Conservation (phyloP, 2,329 filamentous ascomycete genomes). For the Botrytis pseudocinerea region DNA sequence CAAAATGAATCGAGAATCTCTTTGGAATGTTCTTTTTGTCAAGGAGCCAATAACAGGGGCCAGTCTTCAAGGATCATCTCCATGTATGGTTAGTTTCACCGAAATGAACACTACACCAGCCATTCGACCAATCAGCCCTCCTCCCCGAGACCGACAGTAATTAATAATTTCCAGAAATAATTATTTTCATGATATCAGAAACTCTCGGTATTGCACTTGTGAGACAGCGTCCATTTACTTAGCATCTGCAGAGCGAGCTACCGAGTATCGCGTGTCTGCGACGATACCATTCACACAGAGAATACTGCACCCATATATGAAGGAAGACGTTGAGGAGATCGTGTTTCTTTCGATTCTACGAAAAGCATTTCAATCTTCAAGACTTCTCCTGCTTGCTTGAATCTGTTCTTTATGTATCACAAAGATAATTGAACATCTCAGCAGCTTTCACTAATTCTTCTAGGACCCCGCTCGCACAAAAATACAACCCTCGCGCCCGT, state of each 20-base stretch:
- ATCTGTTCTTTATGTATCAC: neutral
- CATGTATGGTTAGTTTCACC: neutral
- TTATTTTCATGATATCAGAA: neutral
- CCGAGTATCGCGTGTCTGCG: neutral
- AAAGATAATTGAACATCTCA: constrained; percentile 2
- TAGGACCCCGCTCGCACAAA: constrained; percentile 8
- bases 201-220: neutral
- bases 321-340: neutral
- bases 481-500: neutral
- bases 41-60: neutral
- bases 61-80: neutral
- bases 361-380: neutral
- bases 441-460: constrained; percentile 21
- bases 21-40: constrained; percentile 7
- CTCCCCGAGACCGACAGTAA: neutral
- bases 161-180: constrained; percentile 6
- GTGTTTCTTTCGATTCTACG: neutral
- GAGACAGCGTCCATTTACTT: neutral
- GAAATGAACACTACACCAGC: neutral
- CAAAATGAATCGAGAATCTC: constrained; percentile 3
- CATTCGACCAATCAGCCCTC: neutral
- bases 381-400: neutral
- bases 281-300: neutral
- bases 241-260: neutral
- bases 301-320: neutral